Percentiles rank a stretch among this genome's conserved stretches.
Evolutionary conservation across 306 rosid species (phyloP).

Genomic region (Erythrophleum fordii): DNA sequence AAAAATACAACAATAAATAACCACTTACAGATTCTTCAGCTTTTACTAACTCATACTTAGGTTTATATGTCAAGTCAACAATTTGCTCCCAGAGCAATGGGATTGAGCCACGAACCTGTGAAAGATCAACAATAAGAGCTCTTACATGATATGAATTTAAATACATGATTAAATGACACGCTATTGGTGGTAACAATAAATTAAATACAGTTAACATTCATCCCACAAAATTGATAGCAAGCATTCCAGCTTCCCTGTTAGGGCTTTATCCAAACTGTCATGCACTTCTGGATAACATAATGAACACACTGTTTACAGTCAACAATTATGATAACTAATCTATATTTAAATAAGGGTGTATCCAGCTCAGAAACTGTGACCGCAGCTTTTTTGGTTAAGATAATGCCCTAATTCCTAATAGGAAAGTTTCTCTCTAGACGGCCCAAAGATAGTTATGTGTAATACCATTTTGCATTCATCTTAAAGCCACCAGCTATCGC

Average conservation of each 20-base stretch:
- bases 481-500: too few relatives aligned
- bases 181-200: neutral
- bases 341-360: constrained; percentile 9
- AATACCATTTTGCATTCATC: too few relatives aligned
- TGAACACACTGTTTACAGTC: constrained; percentile 24
- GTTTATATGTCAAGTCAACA: constrained; percentile 95
- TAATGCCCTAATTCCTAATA: neutral
- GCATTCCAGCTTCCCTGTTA: constrained; percentile 26
- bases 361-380: neutral
- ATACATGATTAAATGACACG: constrained; percentile 15
- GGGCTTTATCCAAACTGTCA: constrained; percentile 23
- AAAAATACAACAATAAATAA: constrained; percentile 39
- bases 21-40: constrained; percentile 86
- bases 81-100: constrained; percentile 93
- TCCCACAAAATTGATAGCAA: constrained; percentile 26
- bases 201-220: constrained; percentile 20
- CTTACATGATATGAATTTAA: constrained; percentile 20
- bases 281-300: constrained; percentile 21
- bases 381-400: neutral
- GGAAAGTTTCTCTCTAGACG: neutral
- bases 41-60: constrained; percentile 77
- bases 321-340: constrained; percentile 19
- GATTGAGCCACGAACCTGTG: constrained; percentile 92
- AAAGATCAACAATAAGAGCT: constrained; percentile 40
- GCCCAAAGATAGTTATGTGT: neutral